Percentiles rank a stretch among this genome's conserved stretches.
Conservation (phyloP, 352 stramenopile species). For the Globisporangium middletonii region DNA sequence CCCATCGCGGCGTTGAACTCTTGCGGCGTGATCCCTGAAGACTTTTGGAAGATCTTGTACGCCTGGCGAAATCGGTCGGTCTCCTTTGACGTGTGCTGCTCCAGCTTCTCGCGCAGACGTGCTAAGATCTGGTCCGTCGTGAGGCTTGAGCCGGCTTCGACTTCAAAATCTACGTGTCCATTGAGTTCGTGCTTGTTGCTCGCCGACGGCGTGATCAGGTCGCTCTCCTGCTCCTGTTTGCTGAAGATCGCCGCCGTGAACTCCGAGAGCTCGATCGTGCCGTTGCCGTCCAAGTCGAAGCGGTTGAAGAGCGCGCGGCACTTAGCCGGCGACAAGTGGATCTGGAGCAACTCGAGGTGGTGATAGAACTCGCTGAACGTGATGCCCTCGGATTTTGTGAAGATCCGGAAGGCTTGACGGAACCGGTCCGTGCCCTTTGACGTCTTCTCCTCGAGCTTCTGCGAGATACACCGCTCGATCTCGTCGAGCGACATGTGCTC, state of each 20-base stretch:
- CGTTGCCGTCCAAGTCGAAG: constrained; percentile 54
- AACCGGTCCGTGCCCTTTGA: constrained; percentile 43
- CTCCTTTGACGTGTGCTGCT: constrained; percentile 61
- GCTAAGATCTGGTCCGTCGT: constrained; percentile 55
- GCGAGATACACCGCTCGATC: constrained; percentile 45
- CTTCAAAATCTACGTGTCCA: constrained; percentile 12
- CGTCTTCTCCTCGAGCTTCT: constrained; percentile 56
- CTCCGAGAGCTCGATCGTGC: constrained; percentile 59
- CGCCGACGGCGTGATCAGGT: constrained; percentile 9
- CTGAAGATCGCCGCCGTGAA: constrained; percentile 54
- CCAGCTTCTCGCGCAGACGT: constrained; percentile 50
- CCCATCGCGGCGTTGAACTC: constrained; percentile 53
- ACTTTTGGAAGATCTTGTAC: constrained; percentile 66
- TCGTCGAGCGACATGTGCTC: constrained; percentile 48
- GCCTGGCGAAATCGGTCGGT: constrained; percentile 71
- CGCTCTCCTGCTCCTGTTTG: constrained; percentile 25
- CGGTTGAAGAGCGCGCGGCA: constrained; percentile 54
- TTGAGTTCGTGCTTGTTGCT: neutral
- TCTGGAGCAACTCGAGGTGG: constrained; percentile 48
- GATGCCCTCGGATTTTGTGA: constrained; percentile 59
- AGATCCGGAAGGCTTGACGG: constrained; percentile 59
- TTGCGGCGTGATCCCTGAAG: constrained; percentile 38
- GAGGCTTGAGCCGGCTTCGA: constrained; percentile 32
- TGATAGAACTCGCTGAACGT: constrained; percentile 55
- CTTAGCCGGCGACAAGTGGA: constrained; percentile 47